Conservation (phyloP, 2,329 filamentous ascomycete genomes). For the Paraphoma chrysanthemicola region DNA sequence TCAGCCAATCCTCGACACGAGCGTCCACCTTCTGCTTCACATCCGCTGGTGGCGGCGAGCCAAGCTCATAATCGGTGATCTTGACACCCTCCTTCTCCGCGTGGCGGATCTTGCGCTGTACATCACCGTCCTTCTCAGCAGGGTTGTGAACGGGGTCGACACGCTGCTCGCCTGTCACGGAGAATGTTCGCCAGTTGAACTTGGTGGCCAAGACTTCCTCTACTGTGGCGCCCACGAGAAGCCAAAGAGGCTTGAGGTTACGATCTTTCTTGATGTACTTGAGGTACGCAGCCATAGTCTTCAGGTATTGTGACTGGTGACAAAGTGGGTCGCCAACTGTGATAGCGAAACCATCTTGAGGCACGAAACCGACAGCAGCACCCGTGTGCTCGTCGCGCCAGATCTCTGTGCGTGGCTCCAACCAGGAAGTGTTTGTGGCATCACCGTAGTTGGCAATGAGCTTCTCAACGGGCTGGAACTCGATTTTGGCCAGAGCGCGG, state of each 20-base stretch:
- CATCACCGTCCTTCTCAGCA: constrained; percentile 68
- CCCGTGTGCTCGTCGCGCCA: constrained; percentile 83
- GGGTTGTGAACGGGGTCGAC: constrained; percentile 75
- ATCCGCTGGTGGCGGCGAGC: constrained; percentile 68
- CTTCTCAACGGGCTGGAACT: constrained; percentile 78
- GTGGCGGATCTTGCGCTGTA: constrained; percentile 78
- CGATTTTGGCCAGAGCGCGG: constrained; percentile 54
- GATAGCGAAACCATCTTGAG: constrained; percentile 78
- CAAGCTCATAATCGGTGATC: constrained; percentile 74
- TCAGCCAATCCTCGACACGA: constrained; percentile 80
- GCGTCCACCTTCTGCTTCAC: constrained; percentile 73
- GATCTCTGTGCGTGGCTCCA: constrained; percentile 85
- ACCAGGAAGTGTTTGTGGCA: constrained; percentile 91
- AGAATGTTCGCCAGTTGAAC: constrained; percentile 87
- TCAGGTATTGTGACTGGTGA: constrained; percentile 75
- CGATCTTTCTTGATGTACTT: constrained; percentile 75
- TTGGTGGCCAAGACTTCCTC: constrained; percentile 82
- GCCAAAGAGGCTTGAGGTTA: constrained; percentile 82
- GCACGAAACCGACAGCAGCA: constrained; percentile 84
- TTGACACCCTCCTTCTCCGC: constrained; percentile 85
- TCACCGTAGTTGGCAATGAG: constrained; percentile 96
- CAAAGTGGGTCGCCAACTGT: constrained; percentile 88
- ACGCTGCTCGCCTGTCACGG: constrained; percentile 87
- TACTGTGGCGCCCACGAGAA: constrained; percentile 79
- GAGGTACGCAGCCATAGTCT: constrained; percentile 77